Conservation (phyloP, 768 basidiomycete genomes). For the Hypholoma fasciculare region DNA sequence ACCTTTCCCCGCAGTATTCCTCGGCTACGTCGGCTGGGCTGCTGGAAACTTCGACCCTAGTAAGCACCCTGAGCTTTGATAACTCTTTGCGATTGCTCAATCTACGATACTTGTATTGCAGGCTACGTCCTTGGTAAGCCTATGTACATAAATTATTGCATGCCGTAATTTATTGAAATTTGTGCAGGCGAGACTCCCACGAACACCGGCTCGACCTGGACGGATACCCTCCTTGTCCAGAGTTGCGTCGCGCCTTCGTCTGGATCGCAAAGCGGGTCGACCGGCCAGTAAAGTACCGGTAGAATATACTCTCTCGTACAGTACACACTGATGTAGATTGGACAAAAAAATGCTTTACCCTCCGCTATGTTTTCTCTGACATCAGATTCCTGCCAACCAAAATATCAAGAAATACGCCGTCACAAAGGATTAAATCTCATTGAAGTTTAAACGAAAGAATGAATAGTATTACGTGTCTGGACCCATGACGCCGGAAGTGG, state of each 20-base stretch:
- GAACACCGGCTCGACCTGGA: constrained; percentile 33
- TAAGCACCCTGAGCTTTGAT: constrained; percentile 3
- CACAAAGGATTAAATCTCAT: no score
- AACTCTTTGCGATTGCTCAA: background rate
- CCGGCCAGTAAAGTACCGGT: constrained; percentile 1
- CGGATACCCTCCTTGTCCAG: constrained; percentile 41
- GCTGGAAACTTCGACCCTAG: constrained; percentile 51
- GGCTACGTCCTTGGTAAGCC: constrained; percentile 33
- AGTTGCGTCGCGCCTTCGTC: constrained; percentile 30
- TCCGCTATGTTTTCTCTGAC: no score
- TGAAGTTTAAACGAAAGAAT: no score
- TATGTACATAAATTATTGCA: background rate
- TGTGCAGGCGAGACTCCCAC: constrained; percentile 28
- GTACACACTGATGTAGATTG: no score
- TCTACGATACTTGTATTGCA: background rate
- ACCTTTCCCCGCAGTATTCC: constrained; percentile 32
- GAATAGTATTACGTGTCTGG: no score
- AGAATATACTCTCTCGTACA: no score
- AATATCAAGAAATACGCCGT: no score
- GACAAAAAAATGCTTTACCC: no score
- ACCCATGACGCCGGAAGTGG: no score
- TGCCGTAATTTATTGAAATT: background rate
- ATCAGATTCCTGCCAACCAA: no score
- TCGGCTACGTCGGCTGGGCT: constrained; percentile 60
- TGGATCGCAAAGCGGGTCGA: constrained; percentile 25